Base-by-base conservation (phyloP, 805 yeast genomes). In the Candida xiaguanensis region DNA sequence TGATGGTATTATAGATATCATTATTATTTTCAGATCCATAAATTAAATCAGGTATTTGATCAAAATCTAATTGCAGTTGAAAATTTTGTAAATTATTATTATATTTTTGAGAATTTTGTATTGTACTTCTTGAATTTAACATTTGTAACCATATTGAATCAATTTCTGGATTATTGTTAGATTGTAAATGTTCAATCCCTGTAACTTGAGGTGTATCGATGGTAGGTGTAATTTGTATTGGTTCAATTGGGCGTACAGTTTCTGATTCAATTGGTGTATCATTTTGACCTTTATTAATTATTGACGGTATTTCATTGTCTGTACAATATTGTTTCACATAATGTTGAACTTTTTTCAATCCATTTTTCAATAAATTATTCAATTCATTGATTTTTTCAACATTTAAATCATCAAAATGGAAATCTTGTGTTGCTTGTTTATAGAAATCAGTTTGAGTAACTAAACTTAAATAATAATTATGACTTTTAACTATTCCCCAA, bases 401-500 rank as follows among this genome's bases (percentile, higher is more conserved):
- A 42, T 29, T 19, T 8, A 32, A 27, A 18, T 27, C 17, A 9
- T 17, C 15, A 27, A 37, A 36, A 19, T 39, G 32, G 11, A 39
- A 31, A n/a, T 26, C 35, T 5, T 17, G 12, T 14, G 25, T 13
- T 2, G 41, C 30, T n/a, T 9, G 38, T 39, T 39, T 36, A 34
- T 36, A 49, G 26, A 62, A 51, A 4, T 56, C 58, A 12, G 58
- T 47, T 17, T 59, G 54, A 0, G 45, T 55, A 8, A 76, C 43
- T 4, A 72, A 38, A 19, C 58, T 61, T 12, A 70, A 47, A 19
- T 78, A 50, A 32, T 63, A 69, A 4, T 54, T 56, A 35, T 74
- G 75, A 1, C 83, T 81, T 48, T 80, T 81, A 31, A 76, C 66
- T 53, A 82, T 70, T 54, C 83, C 73, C 79, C 82, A 79, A 2